Conservation (phyloP, 805 yeast genomes). For the Candida golubevii region DNA sequence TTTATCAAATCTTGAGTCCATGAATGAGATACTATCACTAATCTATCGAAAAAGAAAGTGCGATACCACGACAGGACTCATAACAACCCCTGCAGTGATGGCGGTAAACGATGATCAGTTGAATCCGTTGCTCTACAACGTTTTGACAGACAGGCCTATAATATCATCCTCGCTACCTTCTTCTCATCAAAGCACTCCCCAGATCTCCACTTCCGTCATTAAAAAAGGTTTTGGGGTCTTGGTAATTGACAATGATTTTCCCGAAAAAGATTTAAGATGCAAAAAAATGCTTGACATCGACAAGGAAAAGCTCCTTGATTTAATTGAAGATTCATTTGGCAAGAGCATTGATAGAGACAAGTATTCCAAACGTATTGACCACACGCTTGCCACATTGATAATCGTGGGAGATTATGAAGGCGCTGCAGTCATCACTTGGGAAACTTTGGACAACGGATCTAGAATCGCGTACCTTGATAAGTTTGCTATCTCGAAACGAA, state of each 20-base stretch:
- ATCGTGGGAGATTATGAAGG: constrained; percentile 95
- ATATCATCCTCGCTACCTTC: constrained; percentile 89
- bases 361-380: constrained; percentile 63
- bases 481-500: constrained; percentile 78
- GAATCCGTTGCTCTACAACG: constrained; percentile 86
- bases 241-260: constrained; percentile 39
- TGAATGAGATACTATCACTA: constrained; percentile 51
- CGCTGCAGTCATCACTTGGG: constrained; percentile 89
- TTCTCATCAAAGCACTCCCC: constrained; percentile 47
- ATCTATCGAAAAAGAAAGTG: constrained; percentile 41
- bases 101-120: constrained; percentile 47
- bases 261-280: constrained; percentile 31
- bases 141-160: constrained; percentile 86
- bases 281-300: constrained; percentile 43
- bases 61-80: constrained; percentile 66
- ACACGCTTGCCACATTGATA: constrained; percentile 68
- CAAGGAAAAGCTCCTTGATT: constrained; percentile 48
- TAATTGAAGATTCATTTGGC: constrained; percentile 79
- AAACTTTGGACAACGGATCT: constrained; percentile 29
- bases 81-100: constrained; percentile 80
- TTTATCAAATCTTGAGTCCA: constrained; percentile 58
- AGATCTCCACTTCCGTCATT: constrained; percentile 70
- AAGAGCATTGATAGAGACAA: constrained; percentile 59
- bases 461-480: constrained; percentile 81
- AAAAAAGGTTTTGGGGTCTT: constrained; percentile 67